These are phyloP conservation scores for Alnus rubra DNA, from an alignment of 306 rosid species.

Conservation along the genomic window DNA sequence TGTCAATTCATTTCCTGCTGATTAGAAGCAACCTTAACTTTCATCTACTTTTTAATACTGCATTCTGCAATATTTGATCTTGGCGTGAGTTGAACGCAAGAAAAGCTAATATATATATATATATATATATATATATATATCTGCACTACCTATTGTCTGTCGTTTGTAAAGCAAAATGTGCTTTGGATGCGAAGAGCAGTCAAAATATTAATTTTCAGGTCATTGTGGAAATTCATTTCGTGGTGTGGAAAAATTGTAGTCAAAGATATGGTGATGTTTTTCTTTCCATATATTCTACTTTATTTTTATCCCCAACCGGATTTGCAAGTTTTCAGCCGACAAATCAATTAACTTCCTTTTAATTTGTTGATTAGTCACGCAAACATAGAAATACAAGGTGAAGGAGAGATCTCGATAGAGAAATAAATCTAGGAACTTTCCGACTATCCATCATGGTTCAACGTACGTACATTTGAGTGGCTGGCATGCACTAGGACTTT, in stretches of 20 bases:
- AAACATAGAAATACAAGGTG: background rate
- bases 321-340: background rate
- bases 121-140: no score
- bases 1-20: background rate
- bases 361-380: background rate
- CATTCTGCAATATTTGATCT: background rate
- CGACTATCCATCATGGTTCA: background rate
- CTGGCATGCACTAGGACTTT: background rate
- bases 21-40: background rate
- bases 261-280: background rate
- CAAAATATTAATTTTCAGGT: background rate
- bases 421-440: background rate
- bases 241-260: background rate
- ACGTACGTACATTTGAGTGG: background rate
- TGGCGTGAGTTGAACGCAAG: background rate
- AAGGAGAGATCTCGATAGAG: background rate
- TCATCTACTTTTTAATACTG: background rate
- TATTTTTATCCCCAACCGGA: background rate
- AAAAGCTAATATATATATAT: background rate
- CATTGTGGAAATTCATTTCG: background rate
- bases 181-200: background rate
- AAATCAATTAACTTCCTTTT: background rate
- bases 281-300: background rate
- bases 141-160: background rate
- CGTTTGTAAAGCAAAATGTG: background rate